Conservation (phyloP, 2,329 filamentous ascomycete genomes). For the Aureobasidium sp. region DNA sequence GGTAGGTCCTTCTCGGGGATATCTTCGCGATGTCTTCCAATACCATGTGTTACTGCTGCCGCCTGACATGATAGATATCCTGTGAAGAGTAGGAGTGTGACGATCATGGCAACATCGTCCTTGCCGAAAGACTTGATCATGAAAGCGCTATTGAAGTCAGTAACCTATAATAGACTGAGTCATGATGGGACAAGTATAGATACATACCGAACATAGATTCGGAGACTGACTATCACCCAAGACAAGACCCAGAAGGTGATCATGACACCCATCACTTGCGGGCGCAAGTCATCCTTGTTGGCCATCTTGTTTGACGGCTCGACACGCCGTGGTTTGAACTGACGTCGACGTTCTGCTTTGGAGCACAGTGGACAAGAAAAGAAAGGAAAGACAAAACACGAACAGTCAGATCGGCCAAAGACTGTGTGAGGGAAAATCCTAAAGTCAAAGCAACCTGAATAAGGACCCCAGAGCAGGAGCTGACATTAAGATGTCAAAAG, state of each 20-base stretch:
- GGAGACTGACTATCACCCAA: slow-evolving; percentile 1
- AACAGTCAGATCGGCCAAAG: neutral
- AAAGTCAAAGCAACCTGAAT: neutral
- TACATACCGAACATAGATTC: slow-evolving; percentile 19
- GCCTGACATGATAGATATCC: slow-evolving; percentile 30
- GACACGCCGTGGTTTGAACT: neutral
- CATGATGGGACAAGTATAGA: neutral
- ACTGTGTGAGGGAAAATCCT: neutral
- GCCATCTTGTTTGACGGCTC: neutral
- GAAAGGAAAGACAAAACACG: neutral
- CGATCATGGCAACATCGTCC: slow-evolving; percentile 32
- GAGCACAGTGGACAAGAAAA: neutral
- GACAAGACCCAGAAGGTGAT: slow-evolving; percentile 9
- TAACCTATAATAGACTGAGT: neutral
- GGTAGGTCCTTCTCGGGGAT: slow-evolving; percentile 16
- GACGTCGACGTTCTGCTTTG: neutral
- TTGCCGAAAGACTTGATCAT: slow-evolving; percentile 28
- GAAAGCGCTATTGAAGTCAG: slow-evolving; percentile 19
- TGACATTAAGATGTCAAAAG: neutral
- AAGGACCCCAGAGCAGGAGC: neutral
- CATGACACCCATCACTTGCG: slow-evolving; percentile 5
- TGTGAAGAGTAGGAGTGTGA: slow-evolving; percentile 28
- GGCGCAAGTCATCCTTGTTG: neutral
- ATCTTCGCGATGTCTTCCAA: slow-evolving; percentile 28
- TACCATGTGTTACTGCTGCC: slow-evolving; percentile 28